A percentile compares a stretch with the other conserved stretches of the same genome.
Evolutionary conservation across 140 eudicot species (phyloP).

Genomic region (Flaveria floridana): DNA sequence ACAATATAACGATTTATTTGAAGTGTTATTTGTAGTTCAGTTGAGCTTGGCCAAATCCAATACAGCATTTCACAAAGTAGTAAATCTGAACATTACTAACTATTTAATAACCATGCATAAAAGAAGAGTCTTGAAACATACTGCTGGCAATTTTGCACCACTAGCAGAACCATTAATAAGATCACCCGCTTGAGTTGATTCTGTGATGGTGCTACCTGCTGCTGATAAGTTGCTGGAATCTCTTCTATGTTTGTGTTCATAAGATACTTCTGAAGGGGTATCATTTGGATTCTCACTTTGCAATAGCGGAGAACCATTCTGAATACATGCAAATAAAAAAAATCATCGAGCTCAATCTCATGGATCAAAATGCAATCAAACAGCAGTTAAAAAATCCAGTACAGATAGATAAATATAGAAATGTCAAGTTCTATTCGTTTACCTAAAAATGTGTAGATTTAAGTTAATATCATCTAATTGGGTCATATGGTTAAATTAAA

Average conservation of each 20-base stretch:
- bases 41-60: slow-evolving; percentile 14
- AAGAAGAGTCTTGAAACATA: slow-evolving; percentile 37
- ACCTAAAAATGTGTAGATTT: neutral
- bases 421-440: neutral
- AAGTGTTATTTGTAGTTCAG: neutral
- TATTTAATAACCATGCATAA: slow-evolving; percentile 15
- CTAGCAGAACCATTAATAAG: slow-evolving; percentile 60
- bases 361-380: neutral
- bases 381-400: slow-evolving; percentile 5
- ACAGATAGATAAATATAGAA: slow-evolving; percentile 4
- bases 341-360: slow-evolving; percentile 4
- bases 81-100: neutral
- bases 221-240: slow-evolving; percentile 70
- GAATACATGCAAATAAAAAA: slow-evolving; percentile 35
- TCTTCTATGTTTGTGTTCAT: slow-evolving; percentile 56
- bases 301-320: slow-evolving; percentile 50
- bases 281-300: slow-evolving; percentile 56
- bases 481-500: neutral
- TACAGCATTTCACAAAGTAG: neutral
- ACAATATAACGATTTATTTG: neutral
- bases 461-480: neutral
- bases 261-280: slow-evolving; percentile 51
- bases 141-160: slow-evolving; percentile 51
- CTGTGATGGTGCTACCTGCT: slow-evolving; percentile 67
- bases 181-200: slow-evolving; percentile 77